Evolutionary conservation across 2,329 filamentous ascomycete species (phyloP), one percentile per base, ranked within the genome.

Genomic region (Tympanopsis confertula): DNA sequence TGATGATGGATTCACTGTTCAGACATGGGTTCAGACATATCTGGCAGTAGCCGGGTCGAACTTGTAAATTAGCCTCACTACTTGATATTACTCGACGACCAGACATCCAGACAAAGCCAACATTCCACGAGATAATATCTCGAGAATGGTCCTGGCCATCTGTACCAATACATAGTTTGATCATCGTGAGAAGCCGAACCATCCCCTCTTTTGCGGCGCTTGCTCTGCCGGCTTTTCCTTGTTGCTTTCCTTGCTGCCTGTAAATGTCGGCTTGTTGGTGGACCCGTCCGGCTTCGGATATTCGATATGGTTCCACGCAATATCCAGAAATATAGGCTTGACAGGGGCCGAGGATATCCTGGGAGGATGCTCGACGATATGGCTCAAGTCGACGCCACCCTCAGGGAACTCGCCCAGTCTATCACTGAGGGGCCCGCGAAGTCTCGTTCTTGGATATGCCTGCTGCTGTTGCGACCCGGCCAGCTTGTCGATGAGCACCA

Each of bases 251-350:
- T 48, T 43, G 19, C 55, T 53, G 13, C 44, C 49, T 41, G 52
- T 50, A 20, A 50, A 41, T 20, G 18, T 47, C 44, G 5, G 45
- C 47, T 24, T 36, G 40, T 17, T 36, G 44, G 36, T 41, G 41
- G 10, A 39, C 37, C 32, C 39, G 5, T 55, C 52, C 20, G 58
- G 47, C 47, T 76, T 76, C 0, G 88, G 87, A 53, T 98, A 98
- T 35, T 86, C 78, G 44, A 98, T 87, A 55, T 95, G 96, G 56
- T 96, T 96, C 84, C 86, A 98, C 7, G 91, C 91, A 5, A 94
- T 81, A 53, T 98, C 91, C 41, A 96, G 75, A 68, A 96, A 96
- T 20, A 96, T 69, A 19, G 91, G 91, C 65, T 98, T 98, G 38
- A 94, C 82, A 0, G 91, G 87, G 29, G 95, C 77, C 2, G 82